Evolutionary conservation across 345 rosid genomes (phyloP).

Genomic region (Eucalyptus shirleyi): DNA sequence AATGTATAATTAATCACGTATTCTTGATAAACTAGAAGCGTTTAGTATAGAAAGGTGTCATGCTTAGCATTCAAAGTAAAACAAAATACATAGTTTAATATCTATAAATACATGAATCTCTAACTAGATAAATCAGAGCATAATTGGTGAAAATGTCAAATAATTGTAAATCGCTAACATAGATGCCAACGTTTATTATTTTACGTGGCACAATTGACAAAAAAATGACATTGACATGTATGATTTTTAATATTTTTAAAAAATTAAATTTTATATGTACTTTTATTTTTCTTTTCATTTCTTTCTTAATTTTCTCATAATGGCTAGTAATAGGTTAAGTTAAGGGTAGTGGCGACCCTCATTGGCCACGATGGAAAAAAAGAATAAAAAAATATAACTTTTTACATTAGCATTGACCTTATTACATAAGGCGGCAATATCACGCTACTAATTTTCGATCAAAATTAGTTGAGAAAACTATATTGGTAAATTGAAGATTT

Average conservation of each 20-base stretch:
- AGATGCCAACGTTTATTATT: accelerated
- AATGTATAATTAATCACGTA: background rate
- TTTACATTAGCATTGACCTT: background rate
- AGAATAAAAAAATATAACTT: too few relatives aligned
- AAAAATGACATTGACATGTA: background rate
- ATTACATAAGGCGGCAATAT: accelerated
- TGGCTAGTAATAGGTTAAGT: background rate
- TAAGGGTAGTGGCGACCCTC: background rate
- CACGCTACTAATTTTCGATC: accelerated
- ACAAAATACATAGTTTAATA: background rate
- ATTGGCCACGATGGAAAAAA: accelerated
- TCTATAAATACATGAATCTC: background rate
- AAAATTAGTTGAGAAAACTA: too few relatives aligned
- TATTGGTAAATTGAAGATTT: background rate
- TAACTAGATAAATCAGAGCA: accelerated
- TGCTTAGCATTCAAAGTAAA: background rate
- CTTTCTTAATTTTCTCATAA: too few relatives aligned
- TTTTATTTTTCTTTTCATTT: too few relatives aligned
- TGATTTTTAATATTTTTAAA: too few relatives aligned
- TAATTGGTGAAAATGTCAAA: background rate
- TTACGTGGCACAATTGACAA: too few relatives aligned
- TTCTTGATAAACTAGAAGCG: background rate
- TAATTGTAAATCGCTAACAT: background rate
- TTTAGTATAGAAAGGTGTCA: background rate
- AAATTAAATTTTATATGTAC: too few relatives aligned